Base-by-base conservation (phyloP, 2,329 filamentous ascomycete species). In the Colletotrichum salicis region DNA sequence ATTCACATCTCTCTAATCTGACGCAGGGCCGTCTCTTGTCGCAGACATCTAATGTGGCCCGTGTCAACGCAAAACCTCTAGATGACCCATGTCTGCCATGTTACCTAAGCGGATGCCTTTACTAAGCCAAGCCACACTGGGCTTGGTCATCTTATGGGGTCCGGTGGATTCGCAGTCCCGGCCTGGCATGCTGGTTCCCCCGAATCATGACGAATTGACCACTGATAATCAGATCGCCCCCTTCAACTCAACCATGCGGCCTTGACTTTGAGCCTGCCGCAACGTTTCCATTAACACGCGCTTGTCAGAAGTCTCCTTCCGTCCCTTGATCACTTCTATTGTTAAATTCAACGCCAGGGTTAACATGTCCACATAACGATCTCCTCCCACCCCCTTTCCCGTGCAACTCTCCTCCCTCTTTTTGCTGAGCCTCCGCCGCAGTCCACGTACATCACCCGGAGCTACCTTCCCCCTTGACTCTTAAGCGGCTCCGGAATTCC, bases 191-290 rank as follows among this genome's bases (percentile, higher is more conserved):
- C 37, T 41, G 6, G 37, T 7, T 37, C 48, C 48, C 19, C 41
- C 59, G 29, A 72, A 70, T 72, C 65, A 70, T 72, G 70, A 72
- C 70, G 70, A 69, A 52, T 64, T 29, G 65, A 64, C 64, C 33
- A 67, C 29, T 45, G 59, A 51, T 37, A 48, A 58, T 68, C 57
- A 41, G 24, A 68, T 71, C 33, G 64, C 52, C 64, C 61, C 64
- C 58, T 59, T 64, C 48, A 22, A 70, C 56, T 66, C 33, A 29
- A 1, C 48, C 66, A 51, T 69, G 35, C 61, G 54, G 64, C 59
- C 64, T 72, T 59, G 19, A 15, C 7, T 41, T 41, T 13, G 37
- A 60, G 59, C 65, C 65, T 52, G 65, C 60, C 65, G 55, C 22
- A 64, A 59, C 45, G 27, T 35, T 71, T 59, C 59, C 64, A 27